Conservation (phyloP, 768 basidiomycete genomes). For the Lactarius hengduanensis region DNA sequence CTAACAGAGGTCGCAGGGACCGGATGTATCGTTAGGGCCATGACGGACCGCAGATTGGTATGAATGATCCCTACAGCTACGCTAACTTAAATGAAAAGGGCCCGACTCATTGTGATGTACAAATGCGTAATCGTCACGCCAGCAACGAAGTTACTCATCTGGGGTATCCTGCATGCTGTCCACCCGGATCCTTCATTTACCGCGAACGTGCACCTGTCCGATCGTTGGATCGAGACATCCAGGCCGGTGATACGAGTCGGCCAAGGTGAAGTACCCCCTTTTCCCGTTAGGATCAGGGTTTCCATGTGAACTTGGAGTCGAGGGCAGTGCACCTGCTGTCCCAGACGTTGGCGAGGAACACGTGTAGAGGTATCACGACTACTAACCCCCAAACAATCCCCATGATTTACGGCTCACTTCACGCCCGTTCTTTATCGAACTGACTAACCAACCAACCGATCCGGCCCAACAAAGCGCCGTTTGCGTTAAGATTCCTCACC, state of each 20-base stretch:
- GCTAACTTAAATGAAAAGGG: constrained; percentile 20
- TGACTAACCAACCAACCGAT: neutral
- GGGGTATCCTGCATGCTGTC: constrained; percentile 2
- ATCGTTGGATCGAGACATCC: neutral
- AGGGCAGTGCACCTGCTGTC: constrained; percentile 19
- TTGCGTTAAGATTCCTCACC: constrained; percentile 17
- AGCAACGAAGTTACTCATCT: constrained; percentile 5
- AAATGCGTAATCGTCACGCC: constrained; percentile 5
- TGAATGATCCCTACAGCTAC: constrained; percentile 34
- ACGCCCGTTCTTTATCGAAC: constrained; percentile 14
- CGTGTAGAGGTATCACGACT: constrained; percentile 8
- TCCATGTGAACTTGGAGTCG: constrained; percentile 12
- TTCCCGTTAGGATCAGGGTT: neutral
- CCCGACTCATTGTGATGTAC: constrained; percentile 12
- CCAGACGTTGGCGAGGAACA: constrained; percentile 14
- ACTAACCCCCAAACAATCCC: constrained; percentile 6
- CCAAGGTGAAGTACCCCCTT: neutral
- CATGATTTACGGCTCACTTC: constrained; percentile 17
- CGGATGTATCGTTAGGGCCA: constrained; percentile 89
- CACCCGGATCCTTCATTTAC: neutral
- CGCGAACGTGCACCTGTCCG: constrained; percentile 1
- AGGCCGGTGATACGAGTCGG: neutral
- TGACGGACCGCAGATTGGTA: constrained; percentile 64
- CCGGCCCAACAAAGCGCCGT: constrained; percentile 3
- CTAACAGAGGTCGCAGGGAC: constrained; percentile 92